Percentiles rank a stretch among this genome's conserved stretches.
These are phyloP conservation scores for Phlebiopsis gigantea DNA, from an alignment of 768 basidiomycete genomes.

Conservation along the genomic window DNA sequence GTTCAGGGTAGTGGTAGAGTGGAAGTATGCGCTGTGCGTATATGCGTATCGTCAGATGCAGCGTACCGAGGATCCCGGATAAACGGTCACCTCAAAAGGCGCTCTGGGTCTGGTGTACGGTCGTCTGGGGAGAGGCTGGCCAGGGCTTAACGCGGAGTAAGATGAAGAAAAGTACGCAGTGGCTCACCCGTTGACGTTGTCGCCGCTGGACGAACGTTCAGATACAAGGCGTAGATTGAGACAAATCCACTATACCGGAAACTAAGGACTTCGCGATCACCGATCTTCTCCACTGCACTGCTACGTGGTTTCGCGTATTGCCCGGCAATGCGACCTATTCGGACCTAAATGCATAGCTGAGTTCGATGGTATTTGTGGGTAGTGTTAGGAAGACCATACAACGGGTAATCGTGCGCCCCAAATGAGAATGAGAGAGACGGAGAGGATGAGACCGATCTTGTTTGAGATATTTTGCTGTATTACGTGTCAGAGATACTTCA, in stretches of 20 bases:
- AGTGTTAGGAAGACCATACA: conserved; percentile 39
- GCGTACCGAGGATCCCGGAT: not conserved
- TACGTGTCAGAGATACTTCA: conserved; percentile 1
- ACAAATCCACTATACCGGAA: conserved; percentile 55
- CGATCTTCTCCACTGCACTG: conserved; percentile 74
- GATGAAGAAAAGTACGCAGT: not conserved
- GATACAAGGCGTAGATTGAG: not conserved
- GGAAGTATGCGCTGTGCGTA: conserved; percentile 79
- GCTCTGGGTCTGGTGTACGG: conserved; percentile 85
- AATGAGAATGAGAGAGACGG: conserved; percentile 91
- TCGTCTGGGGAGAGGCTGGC: conserved; percentile 64
- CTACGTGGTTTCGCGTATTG: conserved; percentile 95
- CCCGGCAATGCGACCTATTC: conserved; percentile 89
- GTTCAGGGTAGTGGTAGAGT: conserved; percentile 91
- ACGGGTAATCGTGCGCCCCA: conserved; percentile 94
- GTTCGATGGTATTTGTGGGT: not conserved
- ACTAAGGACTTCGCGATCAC: conserved; percentile 71
- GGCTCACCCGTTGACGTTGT: conserved; percentile 88
- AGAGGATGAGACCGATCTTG: conserved; percentile 87
- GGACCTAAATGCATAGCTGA: conserved; percentile 40
- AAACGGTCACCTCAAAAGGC: conserved; percentile 63
- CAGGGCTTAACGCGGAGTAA: not conserved
- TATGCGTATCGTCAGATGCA: conserved; percentile 23
- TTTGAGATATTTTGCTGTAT: conserved; percentile 80
- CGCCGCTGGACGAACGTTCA: conserved; percentile 55